These are phyloP conservation scores for Psilocybe sp. DNA, from an alignment of 768 basidiomycete genomes.

Conservation along the genomic window DNA sequence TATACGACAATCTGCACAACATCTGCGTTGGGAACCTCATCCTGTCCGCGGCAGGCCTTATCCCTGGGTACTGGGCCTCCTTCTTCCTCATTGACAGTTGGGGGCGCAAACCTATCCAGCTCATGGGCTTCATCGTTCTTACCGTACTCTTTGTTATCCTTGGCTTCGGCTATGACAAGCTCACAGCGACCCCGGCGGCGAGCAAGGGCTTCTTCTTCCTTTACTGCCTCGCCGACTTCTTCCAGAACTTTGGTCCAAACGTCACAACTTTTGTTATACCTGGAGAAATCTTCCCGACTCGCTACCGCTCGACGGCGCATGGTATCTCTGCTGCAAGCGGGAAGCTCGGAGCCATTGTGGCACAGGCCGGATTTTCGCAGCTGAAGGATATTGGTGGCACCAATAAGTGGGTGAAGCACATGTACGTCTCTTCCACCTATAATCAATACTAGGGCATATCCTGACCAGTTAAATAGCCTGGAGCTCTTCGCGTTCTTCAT, in stretches of 20 bases:
- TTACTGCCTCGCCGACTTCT: constrained; percentile 83
- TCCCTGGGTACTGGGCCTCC: constrained; percentile 76
- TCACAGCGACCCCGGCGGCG: constrained; percentile 39
- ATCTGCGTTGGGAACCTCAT: constrained; percentile 75
- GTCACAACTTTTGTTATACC: constrained; percentile 79
- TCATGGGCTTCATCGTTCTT: constrained; percentile 72
- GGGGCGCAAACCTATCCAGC: constrained; percentile 82
- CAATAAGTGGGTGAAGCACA: constrained; percentile 60
- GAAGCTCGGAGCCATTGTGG: constrained; percentile 80
- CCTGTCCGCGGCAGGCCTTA: constrained; percentile 72
- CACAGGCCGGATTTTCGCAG: constrained; percentile 73
- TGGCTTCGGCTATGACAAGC: constrained; percentile 67
- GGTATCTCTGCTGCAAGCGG: constrained; percentile 84
- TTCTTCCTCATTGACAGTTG: constrained; percentile 70
- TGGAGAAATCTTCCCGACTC: constrained; percentile 84
- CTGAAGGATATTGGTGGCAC: constrained; percentile 68
- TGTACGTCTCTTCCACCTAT: constrained; percentile 42
- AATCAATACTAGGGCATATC: neutral
- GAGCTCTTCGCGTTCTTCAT: constrained; percentile 86
- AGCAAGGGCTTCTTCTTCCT: constrained; percentile 73
- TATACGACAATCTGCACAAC: constrained; percentile 62
- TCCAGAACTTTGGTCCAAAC: constrained; percentile 88
- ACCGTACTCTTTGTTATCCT: constrained; percentile 66
- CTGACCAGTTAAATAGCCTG: constrained; percentile 37
- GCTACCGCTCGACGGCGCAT: constrained; percentile 82